Evolutionary conservation across 2,329 filamentous ascomycete species (phyloP).

Genomic region (Apiospora pterosperma): DNA sequence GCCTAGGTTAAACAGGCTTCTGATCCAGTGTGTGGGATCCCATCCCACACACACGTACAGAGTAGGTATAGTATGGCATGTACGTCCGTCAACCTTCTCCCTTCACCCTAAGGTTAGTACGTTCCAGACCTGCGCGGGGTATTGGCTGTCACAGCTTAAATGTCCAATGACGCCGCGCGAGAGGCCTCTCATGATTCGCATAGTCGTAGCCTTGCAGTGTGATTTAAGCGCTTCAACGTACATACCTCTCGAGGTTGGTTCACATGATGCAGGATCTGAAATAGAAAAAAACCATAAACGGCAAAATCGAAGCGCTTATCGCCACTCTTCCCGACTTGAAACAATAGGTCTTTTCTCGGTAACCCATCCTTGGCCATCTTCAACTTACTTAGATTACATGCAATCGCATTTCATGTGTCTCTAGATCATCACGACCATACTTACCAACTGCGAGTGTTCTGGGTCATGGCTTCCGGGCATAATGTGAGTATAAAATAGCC

Average conservation of each 20-base stretch:
- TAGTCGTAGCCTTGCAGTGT: background rate
- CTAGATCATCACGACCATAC: background rate
- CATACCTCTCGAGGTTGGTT: background rate
- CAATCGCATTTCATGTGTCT: background rate
- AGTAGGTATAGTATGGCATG: too few relatives aligned
- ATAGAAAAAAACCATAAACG: background rate
- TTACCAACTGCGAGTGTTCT: background rate
- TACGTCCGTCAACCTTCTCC: background rate
- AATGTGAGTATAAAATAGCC: background rate
- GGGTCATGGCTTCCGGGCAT: constrained; percentile 3
- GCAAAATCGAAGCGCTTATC: background rate
- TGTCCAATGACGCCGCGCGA: constrained; percentile 25
- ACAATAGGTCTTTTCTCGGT: background rate
- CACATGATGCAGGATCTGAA: background rate
- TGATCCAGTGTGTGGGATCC: background rate
- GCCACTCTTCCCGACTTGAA: background rate
- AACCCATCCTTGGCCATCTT: background rate
- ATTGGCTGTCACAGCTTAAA: constrained; percentile 5
- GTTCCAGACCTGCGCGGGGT: constrained; percentile 5
- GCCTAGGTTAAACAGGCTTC: background rate
- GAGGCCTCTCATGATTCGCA: constrained; percentile 21
- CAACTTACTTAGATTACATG: background rate
- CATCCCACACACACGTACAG: too few relatives aligned
- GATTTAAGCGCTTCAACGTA: constrained; percentile 3
- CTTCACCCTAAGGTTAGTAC: background rate